A percentile compares a stretch with the other conserved stretches of the same genome.
Conservation (phyloP, 164 flowering plant species). For the Vitis riparia region DNA sequence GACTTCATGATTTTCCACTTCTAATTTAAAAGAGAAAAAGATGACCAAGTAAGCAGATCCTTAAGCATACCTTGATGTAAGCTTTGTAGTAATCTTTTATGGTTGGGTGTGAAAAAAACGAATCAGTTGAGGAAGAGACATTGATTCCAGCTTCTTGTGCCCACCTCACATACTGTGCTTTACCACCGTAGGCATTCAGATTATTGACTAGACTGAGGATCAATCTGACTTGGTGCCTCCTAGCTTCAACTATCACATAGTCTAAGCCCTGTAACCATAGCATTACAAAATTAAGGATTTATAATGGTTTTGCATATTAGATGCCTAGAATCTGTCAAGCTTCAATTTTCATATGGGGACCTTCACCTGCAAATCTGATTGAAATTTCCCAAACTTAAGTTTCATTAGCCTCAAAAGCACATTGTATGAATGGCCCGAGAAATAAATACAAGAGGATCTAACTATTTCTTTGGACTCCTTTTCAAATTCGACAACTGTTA, state of each 20-base stretch:
- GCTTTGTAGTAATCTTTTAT: constrained; percentile 48
- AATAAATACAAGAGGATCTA: too few species aligned
- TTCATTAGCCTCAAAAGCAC: too few species aligned
- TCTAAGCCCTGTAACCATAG: constrained; percentile 56
- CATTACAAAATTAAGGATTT: background rate
- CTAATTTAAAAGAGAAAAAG: background rate
- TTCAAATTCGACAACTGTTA: too few species aligned
- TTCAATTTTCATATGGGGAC: background rate
- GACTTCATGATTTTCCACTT: too few species aligned
- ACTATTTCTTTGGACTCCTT: too few species aligned
- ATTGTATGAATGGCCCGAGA: too few species aligned
- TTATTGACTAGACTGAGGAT: constrained; percentile 67
- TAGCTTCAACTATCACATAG: constrained; percentile 63
- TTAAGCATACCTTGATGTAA: constrained; percentile 50
- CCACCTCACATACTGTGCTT: constrained; percentile 62
- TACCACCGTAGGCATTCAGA: constrained; percentile 65
- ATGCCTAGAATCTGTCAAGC: background rate
- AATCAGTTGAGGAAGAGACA: constrained; percentile 43
- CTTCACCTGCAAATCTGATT: background rate
- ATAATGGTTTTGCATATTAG: background rate
- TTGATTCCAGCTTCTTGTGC: constrained; percentile 50
- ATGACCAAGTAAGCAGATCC: background rate
- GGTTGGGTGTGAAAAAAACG: constrained; percentile 52
- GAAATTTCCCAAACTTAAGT: too few species aligned
- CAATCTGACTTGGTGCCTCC: constrained; percentile 45